These are phyloP conservation scores for Scheffersomyces segobiensis DNA, from an alignment of 1,139 yeast genomes.

Conservation along the genomic window DNA sequence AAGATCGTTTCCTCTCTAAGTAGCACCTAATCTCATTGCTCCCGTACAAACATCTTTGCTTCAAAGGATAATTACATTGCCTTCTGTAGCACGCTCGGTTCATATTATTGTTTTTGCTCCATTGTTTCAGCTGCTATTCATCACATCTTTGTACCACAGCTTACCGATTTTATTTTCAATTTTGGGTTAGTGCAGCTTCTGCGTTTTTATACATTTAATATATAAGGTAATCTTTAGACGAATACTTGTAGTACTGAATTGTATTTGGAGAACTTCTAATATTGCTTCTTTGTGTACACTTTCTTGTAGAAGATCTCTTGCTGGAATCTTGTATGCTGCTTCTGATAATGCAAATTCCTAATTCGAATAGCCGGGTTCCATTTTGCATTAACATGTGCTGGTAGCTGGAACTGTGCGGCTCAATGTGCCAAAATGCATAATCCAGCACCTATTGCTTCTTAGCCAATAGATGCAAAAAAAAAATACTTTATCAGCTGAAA, in stretches of 20 bases:
- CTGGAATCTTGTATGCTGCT: not conserved
- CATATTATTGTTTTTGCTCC: not conserved
- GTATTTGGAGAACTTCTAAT: not conserved
- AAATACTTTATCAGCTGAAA: not conserved
- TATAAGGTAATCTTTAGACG: not conserved
- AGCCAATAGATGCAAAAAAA: constrained; percentile 1
- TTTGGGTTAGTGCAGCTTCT: not conserved
- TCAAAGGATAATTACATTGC: not conserved
- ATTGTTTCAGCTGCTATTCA: not conserved
- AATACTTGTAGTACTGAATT: not conserved
- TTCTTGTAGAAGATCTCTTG: not conserved
- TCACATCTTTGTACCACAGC: not conserved
- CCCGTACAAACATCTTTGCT: not conserved
- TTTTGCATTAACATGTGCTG: not conserved
- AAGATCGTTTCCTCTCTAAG: constrained; percentile 36
- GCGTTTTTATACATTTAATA: not conserved
- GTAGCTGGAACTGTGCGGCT: not conserved
- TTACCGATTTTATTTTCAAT: not conserved
- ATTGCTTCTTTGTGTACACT: not conserved
- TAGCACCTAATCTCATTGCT: not conserved
- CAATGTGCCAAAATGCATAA: not conserved
- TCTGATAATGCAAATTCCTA: not conserved
- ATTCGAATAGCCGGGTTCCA: not conserved
- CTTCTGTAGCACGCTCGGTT: not conserved
- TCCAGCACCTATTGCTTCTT: not conserved